These are phyloP conservation scores for Diaporthe helianthi DNA, from an alignment of 2,329 filamentous ascomycete genomes.

Conservation along the genomic window DNA sequence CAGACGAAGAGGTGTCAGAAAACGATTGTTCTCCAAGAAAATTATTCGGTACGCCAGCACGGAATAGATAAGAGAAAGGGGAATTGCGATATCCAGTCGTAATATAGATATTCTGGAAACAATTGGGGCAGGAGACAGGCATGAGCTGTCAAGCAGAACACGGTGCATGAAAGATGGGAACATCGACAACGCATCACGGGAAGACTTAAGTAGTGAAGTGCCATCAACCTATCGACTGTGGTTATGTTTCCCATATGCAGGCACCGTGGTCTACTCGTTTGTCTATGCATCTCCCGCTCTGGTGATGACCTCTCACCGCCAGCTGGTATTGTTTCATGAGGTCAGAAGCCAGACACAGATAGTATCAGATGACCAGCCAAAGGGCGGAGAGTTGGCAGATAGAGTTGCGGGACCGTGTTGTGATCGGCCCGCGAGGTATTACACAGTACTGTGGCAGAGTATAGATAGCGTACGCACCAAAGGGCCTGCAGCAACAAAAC, in stretches of 20 bases:
- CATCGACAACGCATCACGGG: constrained; percentile 9
- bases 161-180: not conserved
- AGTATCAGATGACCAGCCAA: not conserved
- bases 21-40: not conserved
- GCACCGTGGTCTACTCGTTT: not conserved
- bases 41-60: not conserved
- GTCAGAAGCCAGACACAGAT: not conserved
- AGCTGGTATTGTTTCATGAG: constrained; percentile 21
- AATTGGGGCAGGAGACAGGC: constrained; percentile 5
- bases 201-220: not conserved
- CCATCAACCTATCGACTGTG: not conserved
- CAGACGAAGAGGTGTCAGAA: not conserved
- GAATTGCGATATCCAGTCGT: not conserved
- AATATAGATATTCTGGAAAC: constrained; percentile 17
- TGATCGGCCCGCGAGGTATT: not conserved
- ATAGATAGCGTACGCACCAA: not conserved
- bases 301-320: constrained; percentile 9
- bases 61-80: not conserved
- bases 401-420: constrained; percentile 17
- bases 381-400: not conserved
- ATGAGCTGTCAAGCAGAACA: constrained; percentile 12
- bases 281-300: not conserved
- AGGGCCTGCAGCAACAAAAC: constrained; percentile 2
- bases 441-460: too few relatives aligned
- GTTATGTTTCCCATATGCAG: not conserved